Percentiles rank a stretch among this genome's conserved stretches.
Conservation (phyloP, 176 grass and related monocot genomes). For the Carex parvula region DNA sequence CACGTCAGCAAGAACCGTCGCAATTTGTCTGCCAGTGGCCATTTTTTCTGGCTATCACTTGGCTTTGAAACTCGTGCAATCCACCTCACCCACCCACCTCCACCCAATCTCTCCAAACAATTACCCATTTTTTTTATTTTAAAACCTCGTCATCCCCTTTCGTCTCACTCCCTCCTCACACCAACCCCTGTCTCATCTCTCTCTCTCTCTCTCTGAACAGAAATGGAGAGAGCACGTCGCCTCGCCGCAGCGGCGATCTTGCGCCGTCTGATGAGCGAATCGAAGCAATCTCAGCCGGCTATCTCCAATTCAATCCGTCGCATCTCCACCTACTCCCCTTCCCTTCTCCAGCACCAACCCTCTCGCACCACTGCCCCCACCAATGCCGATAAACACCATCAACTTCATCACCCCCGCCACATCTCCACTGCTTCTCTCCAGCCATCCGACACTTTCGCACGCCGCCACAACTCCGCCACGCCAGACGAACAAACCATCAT, state of each 20-base stretch:
- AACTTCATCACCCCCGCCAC: constrained; percentile 20
- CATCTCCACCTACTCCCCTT: constrained; percentile 23
- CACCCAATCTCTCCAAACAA: not conserved
- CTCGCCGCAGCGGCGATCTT: constrained; percentile 63
- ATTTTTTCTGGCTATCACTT: not conserved
- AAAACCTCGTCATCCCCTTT: not conserved
- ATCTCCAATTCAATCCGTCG: not conserved
- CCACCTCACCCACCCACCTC: constrained; percentile 38
- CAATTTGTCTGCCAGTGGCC: constrained; percentile 6
- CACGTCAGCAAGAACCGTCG: not conserved
- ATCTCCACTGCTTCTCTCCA: constrained; percentile 53
- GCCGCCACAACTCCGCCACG: constrained; percentile 86
- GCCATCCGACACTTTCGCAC: constrained; percentile 87
- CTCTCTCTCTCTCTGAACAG: not conserved
- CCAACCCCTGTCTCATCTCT: constrained; percentile 10
- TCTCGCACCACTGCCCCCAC: not conserved
- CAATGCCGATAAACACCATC: not conserved
- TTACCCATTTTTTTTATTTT: not conserved
- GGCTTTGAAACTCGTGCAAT: constrained; percentile 30
- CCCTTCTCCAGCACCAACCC: not conserved
- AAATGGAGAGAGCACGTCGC: constrained; percentile 79
- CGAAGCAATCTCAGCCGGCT: constrained; percentile 21
- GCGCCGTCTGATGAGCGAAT: constrained; percentile 58
- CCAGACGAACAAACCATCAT: constrained; percentile 63
- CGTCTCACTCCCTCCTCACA: constrained; percentile 12